Evolutionary conservation across 805 yeast species (phyloP), one percentile per base, ranked within the genome.

Genomic region (Maudiozyma barnettii): DNA sequence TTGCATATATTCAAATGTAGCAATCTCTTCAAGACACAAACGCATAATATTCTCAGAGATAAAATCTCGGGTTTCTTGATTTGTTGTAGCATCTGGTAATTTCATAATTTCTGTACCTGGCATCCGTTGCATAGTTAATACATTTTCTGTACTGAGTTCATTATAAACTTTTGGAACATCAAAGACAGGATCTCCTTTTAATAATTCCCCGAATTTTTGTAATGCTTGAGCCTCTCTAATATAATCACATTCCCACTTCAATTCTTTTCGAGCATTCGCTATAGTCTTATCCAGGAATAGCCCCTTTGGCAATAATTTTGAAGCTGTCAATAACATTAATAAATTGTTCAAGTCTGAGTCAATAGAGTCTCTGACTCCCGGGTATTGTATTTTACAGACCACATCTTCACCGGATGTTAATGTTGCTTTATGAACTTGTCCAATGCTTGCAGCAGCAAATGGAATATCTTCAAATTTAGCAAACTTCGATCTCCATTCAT

Each of bases 191-290:
- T 76, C 79, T 53, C 77, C 78, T 43, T 71, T 68, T 39, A 85
- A 59, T 52, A 87, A 69, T 46, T 78, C 78, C 26, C 77, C 67
- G 68, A 87, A 91, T 53, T 81, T 73, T 39, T 77, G 78, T 54
- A 90, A 68, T 57, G 82, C 82, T 49, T 75, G 76, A 1, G 96
- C 95, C 65, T 93, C 99, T 54, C 98, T 78, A 22, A 81, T 66
- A 61, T 93, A 93, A 67, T 93, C 98, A 67, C 98, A 91, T 67
- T 93, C 99, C 98, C 98, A 91, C 56, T 88, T 89, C 54, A 93
- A 73, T 64, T 93, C 99, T 16, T 78, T 78, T 54, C 99, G 76
- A 1, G 99, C 98, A 65, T 89, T 91, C 20, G 84, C 96, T 48
- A 93, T 81, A 20, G 97, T 87, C 56, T 83, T 85, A 54, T 93